Percentiles rank a stretch among this genome's conserved stretches.
These are phyloP conservation scores for Dioszegia crocea DNA, from an alignment of 768 basidiomycete species.

Conservation along the genomic window DNA sequence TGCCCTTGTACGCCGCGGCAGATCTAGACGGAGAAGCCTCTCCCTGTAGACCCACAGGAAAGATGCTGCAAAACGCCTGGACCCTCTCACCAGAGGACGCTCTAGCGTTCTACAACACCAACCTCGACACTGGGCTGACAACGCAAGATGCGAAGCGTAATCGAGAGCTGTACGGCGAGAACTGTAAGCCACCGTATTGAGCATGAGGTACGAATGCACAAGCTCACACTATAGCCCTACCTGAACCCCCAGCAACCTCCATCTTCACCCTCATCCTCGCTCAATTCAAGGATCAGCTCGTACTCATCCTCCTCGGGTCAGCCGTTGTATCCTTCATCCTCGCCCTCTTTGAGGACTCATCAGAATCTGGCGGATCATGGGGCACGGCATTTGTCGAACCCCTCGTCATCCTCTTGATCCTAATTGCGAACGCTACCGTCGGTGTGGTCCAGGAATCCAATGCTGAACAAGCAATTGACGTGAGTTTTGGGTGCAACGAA, in stretches of 20 bases:
- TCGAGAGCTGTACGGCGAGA: conserved; percentile 75
- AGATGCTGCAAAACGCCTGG: conserved; percentile 61
- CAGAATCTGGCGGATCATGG: conserved; percentile 59
- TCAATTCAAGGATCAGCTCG: conserved; percentile 98
- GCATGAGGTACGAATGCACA: no score
- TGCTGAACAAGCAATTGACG: conserved; percentile 95
- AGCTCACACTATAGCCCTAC: conserved; percentile 62
- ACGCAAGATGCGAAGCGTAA: conserved; percentile 66
- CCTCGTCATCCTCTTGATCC: conserved; percentile 86
- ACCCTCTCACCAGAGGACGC: conserved; percentile 65
- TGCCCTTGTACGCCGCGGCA: no score
- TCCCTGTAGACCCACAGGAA: not conserved
- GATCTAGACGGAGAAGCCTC: no score
- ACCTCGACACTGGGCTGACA: conserved; percentile 62
- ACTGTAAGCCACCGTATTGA: conserved; percentile 52
- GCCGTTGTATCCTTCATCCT: conserved; percentile 90
- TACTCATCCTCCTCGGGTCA: conserved; percentile 90
- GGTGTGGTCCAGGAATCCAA: conserved; percentile 96
- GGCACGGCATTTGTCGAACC: conserved; percentile 90
- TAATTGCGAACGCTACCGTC: conserved; percentile 93
- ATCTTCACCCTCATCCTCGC: conserved; percentile 93
- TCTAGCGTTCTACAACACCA: conserved; percentile 68
- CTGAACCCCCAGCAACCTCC: conserved; percentile 85
- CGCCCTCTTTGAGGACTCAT: conserved; percentile 76
- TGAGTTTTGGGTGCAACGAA: no score